Conservation (phyloP, 208 protist species). For the Crithidia fasciculata region DNA sequence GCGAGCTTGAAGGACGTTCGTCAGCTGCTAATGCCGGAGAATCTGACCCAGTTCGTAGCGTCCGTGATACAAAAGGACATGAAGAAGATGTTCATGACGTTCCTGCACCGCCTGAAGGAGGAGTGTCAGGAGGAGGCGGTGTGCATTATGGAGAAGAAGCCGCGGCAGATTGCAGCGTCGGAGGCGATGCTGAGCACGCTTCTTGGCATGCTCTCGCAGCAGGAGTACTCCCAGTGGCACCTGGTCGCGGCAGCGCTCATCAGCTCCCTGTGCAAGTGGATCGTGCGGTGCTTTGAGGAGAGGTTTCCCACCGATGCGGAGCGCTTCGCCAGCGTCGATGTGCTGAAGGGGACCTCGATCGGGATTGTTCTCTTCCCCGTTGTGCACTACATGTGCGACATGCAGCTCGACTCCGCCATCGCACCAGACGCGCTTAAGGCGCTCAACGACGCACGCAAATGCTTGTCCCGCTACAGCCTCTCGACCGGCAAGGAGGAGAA, state of each 20-base stretch:
- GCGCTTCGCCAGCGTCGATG: conserved; percentile 32
- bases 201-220: conserved; percentile 71
- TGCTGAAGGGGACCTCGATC: conserved; percentile 73
- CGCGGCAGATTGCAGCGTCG: conserved; percentile 36
- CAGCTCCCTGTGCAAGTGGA: conserved; percentile 68
- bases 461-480: conserved; percentile 41
- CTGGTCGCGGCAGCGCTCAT: conserved; percentile 76
- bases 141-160: conserved; percentile 40
- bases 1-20: conserved; percentile 66
- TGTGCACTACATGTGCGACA: conserved; percentile 73
- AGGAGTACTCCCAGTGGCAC: conserved; percentile 71
- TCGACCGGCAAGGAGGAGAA: conserved; percentile 11
- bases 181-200: conserved; percentile 68
- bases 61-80: conserved; percentile 77
- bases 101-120: conserved; percentile 79
- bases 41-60: conserved; percentile 62
- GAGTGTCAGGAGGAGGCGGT: conserved; percentile 69
- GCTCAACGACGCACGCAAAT: conserved; percentile 67
- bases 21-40: conserved; percentile 66
- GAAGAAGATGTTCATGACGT: conserved; percentile 83
- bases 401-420: conserved; percentile 62
- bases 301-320: conserved; percentile 34
- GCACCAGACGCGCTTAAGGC: conserved; percentile 62
- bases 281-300: conserved; percentile 63
- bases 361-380: conserved; percentile 84